Conservation (phyloP, 179 eudicot species). For the Carnegiea gigantea region DNA sequence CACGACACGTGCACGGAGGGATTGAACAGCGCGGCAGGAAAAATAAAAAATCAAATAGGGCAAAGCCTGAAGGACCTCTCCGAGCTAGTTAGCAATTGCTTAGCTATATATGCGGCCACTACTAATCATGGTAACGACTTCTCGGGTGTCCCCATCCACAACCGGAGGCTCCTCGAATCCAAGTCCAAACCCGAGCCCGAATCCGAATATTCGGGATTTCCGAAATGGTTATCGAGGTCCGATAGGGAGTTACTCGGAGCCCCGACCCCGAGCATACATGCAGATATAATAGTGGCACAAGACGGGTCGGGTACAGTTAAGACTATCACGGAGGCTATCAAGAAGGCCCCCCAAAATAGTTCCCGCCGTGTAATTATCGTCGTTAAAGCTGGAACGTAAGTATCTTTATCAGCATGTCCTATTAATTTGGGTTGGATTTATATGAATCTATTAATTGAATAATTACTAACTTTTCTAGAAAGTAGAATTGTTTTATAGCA, state of each 20-base stretch:
- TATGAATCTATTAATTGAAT: too few relatives aligned
- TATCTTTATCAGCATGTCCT: too few relatives aligned
- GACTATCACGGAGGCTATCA: conserved; percentile 57
- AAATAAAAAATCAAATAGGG: conserved; percentile 26
- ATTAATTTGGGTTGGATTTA: too few relatives aligned
- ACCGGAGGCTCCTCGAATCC: conserved; percentile 32
- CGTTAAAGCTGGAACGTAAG: conserved; percentile 55
- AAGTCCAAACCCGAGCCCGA: conserved; percentile 8
- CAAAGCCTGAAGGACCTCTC: conserved; percentile 40
- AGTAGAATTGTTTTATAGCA: too few relatives aligned
- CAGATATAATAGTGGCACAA: conserved; percentile 62
- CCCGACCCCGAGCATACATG: conserved; percentile 45
- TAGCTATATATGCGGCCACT: conserved; percentile 59
- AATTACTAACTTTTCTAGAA: too few relatives aligned
- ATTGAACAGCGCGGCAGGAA: conserved; percentile 10
- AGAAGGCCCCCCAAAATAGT: conserved; percentile 59
- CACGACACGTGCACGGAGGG: conserved; percentile 45
- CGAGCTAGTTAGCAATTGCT: conserved; percentile 59
- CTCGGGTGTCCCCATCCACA: conserved; percentile 55
- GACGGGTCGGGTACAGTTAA: conserved; percentile 62
- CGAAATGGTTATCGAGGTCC: conserved; percentile 53
- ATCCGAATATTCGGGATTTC: conserved; percentile 28
- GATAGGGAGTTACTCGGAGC: conserved; percentile 47
- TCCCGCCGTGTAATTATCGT: conserved; percentile 48
- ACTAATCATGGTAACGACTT: conserved; percentile 34